Percentiles rank a stretch among this genome's conserved stretches.
Evolutionary conservation across 169 alveolate species (phyloP).

Genomic region (Perkinsus olseni): DNA sequence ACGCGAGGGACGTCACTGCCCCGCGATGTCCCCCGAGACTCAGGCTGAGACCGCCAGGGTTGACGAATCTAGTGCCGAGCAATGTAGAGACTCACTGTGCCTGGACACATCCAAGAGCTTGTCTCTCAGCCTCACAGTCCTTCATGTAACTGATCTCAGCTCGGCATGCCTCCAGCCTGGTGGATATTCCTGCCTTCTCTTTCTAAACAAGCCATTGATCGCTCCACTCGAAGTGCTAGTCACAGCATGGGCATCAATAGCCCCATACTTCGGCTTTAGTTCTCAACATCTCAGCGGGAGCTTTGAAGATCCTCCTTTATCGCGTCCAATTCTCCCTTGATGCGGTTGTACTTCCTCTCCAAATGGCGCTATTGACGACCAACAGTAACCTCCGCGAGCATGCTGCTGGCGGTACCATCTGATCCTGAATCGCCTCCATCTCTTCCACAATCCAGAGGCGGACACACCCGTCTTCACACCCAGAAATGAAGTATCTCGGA

Average conservation of each 20-base stretch:
- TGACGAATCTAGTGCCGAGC: not conserved
- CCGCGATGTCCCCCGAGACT: not conserved
- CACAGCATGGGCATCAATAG: too few species aligned
- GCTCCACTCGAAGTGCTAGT: not conserved
- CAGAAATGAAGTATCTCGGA: not conserved
- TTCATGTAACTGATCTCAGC: not conserved
- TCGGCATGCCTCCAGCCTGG: not conserved
- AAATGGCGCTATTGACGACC: not conserved
- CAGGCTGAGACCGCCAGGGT: not conserved
- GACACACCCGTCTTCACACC: not conserved
- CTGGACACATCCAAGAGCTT: not conserved
- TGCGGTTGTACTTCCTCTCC: not conserved
- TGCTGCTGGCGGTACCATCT: not conserved
- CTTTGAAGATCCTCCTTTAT: not conserved
- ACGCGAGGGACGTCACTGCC: not conserved
- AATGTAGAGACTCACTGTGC: not conserved
- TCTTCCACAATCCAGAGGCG: conserved; percentile 3
- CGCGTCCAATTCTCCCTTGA: not conserved
- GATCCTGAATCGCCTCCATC: not conserved
- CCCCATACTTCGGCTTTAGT: not conserved
- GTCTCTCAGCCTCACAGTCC: not conserved
- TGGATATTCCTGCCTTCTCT: not conserved
- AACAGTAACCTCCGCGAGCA: not conserved
- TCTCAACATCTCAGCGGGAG: not conserved
- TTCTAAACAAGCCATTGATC: not conserved